phyloP scores from a whole-genome alignment of 164 flowering plant genomes.

The Magnolia sinica region DNA sequence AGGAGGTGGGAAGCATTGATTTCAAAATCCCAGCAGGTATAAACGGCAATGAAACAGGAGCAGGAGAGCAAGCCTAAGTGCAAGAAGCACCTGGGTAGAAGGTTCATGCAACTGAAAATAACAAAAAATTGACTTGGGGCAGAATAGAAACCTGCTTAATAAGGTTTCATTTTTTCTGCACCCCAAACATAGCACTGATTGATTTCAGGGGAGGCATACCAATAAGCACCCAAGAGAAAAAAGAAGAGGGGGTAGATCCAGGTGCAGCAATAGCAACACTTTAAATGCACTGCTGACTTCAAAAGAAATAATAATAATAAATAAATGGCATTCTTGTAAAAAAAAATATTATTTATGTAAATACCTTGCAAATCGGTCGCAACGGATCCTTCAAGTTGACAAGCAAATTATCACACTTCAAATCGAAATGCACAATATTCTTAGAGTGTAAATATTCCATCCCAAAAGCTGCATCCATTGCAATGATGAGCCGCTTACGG shows the following conservation, averaged over 20 bases:
- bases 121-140: neutral
- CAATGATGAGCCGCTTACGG: conserved; percentile 77
- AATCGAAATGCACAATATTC: conserved; percentile 93
- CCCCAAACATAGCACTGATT: neutral
- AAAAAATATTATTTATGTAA: neutral
- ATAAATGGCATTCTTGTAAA: neutral
- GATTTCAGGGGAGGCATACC: neutral
- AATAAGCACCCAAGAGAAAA: too few species aligned
- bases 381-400: conserved; percentile 84
- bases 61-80: neutral
- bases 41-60: too few species aligned
- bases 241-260: too few species aligned
- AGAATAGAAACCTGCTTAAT: neutral
- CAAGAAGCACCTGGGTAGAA: neutral
- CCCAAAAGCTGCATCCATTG: conserved; percentile 98
- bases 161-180: neutral
- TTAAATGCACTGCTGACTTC: neutral
- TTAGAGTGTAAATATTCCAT: conserved; percentile 97
- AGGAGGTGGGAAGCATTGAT: neutral
- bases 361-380: conserved; percentile 89
- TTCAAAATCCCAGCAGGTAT: neutral
- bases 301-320: neutral
- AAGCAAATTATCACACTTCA: conserved; percentile 92
- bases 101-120: neutral
- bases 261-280: too few species aligned